Conservation (phyloP, 2,329 filamentous ascomycete species). For the Fusarium nodosum region DNA sequence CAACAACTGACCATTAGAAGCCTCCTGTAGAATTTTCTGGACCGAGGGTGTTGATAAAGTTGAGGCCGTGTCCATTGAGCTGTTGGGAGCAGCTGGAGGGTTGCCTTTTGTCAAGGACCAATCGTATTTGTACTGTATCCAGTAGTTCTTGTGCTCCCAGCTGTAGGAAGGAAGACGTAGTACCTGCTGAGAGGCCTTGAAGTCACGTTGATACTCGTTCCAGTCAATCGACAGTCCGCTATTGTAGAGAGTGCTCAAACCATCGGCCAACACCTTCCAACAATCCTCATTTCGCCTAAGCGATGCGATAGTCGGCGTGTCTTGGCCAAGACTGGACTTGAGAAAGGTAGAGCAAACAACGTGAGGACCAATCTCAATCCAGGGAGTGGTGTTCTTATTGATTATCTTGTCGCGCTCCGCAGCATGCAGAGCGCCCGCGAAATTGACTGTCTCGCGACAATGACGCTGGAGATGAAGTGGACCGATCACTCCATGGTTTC, state of each 20-base stretch:
- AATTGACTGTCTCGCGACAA: constrained; percentile 75
- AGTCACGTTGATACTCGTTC: constrained; percentile 75
- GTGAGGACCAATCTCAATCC: constrained; percentile 78
- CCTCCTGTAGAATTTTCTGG: constrained; percentile 39
- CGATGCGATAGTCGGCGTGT: constrained; percentile 68
- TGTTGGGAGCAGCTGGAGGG: neutral
- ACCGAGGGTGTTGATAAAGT: constrained; percentile 37
- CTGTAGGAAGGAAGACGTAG: constrained; percentile 76
- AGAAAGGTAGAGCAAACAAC: constrained; percentile 74
- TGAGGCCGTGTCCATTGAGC: neutral
- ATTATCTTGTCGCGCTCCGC: constrained; percentile 64
- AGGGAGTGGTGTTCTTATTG: constrained; percentile 68
- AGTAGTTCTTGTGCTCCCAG: constrained; percentile 81
- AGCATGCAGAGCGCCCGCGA: constrained; percentile 68
- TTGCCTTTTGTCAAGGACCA: constrained; percentile 77
- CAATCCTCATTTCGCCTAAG: constrained; percentile 74
- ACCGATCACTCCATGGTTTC: constrained; percentile 56
- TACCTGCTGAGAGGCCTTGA: constrained; percentile 60
- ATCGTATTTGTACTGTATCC: constrained; percentile 74
- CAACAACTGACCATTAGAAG: neutral
- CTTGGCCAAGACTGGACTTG: constrained; percentile 69
- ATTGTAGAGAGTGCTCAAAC: constrained; percentile 69
- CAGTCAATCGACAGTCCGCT: constrained; percentile 73
- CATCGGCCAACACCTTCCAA: constrained; percentile 73
- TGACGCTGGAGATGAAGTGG: constrained; percentile 72